These are phyloP conservation scores for Salicornia ramosissima DNA, from an alignment of 148 eudicot genomes.

Conservation along the genomic window DNA sequence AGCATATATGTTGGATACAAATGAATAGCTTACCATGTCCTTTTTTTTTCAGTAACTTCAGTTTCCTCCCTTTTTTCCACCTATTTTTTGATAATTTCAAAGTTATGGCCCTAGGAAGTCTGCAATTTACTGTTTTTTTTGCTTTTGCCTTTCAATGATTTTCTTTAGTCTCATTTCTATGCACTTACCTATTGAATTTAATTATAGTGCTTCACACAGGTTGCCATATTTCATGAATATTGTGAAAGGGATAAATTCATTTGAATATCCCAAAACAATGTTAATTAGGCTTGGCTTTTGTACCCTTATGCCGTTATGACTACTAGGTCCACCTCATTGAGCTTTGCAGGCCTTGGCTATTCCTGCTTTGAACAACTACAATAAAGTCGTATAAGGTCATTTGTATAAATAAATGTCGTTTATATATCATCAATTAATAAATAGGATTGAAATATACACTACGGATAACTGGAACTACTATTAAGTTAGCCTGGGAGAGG, in stretches of 20 bases:
- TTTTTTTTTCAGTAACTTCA: too few relatives aligned
- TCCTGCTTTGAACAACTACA: not conserved
- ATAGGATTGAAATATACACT: not conserved
- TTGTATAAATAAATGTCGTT: not conserved
- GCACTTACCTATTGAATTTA: not conserved
- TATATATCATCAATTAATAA: not conserved
- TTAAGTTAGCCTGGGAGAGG: not conserved
- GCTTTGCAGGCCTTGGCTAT: not conserved
- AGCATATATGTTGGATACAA: not conserved
- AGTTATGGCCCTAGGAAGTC: too few relatives aligned
- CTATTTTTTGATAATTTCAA: too few relatives aligned
- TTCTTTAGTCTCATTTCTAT: not conserved
- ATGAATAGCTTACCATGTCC: not conserved
- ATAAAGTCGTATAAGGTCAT: not conserved
- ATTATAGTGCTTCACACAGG: not conserved
- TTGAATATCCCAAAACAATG: not conserved
- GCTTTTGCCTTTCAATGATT: too few relatives aligned
- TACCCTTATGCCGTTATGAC: not conserved
- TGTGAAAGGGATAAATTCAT: not conserved
- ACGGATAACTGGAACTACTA: not conserved
- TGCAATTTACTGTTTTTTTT: too few relatives aligned
- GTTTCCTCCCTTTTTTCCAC: too few relatives aligned
- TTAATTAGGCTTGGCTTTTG: not conserved
- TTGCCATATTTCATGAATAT: not conserved
- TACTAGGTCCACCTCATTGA: not conserved